These are phyloP conservation scores for Ceraceosorus guamensis DNA, from an alignment of 1,284 basidiomycete genomes.

Conservation along the genomic window DNA sequence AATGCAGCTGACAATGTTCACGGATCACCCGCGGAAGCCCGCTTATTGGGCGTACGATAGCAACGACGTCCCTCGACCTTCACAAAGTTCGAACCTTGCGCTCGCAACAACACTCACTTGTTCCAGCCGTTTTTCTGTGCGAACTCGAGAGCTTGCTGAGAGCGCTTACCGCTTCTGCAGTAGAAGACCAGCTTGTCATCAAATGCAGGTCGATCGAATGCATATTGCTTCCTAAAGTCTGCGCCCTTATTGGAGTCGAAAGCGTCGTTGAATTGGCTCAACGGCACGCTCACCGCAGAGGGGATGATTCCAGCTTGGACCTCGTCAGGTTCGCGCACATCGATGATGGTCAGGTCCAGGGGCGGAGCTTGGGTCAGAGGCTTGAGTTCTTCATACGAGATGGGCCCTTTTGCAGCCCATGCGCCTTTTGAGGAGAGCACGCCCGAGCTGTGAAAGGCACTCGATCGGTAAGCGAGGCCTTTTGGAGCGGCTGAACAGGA, in stretches of 20 bases:
- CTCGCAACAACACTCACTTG: conserved; percentile 56
- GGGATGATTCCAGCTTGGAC: conserved; percentile 91
- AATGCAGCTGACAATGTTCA: too few species aligned
- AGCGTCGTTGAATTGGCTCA: conserved; percentile 68
- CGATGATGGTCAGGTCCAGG: conserved; percentile 50
- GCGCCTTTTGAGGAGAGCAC: too few species aligned
- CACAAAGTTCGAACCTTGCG: background rate
- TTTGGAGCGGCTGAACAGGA: too few species aligned
- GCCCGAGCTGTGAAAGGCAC: too few species aligned
- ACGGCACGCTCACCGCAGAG: conserved; percentile 84
- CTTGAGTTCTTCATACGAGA: conserved; percentile 78
- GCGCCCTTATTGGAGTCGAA: conserved; percentile 52
- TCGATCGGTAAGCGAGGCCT: too few species aligned
- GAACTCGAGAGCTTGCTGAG: conserved; percentile 72
- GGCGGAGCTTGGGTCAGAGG: conserved; percentile 71
- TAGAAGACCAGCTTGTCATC: conserved; percentile 83
- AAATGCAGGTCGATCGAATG: conserved; percentile 71
- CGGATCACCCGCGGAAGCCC: too few species aligned
- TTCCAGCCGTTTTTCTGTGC: conserved; percentile 76
- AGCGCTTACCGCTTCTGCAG: conserved; percentile 83
- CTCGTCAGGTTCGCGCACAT: conserved; percentile 90
- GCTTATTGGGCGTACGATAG: background rate
- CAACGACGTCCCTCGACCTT: background rate
- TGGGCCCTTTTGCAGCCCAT: conserved; percentile 37
- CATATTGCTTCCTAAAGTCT: conserved; percentile 55